Evolutionary conservation across 176 grass and related monocot species (phyloP), one percentile per base, ranked within the genome.

Genomic region (Saccharum officinarum): DNA sequence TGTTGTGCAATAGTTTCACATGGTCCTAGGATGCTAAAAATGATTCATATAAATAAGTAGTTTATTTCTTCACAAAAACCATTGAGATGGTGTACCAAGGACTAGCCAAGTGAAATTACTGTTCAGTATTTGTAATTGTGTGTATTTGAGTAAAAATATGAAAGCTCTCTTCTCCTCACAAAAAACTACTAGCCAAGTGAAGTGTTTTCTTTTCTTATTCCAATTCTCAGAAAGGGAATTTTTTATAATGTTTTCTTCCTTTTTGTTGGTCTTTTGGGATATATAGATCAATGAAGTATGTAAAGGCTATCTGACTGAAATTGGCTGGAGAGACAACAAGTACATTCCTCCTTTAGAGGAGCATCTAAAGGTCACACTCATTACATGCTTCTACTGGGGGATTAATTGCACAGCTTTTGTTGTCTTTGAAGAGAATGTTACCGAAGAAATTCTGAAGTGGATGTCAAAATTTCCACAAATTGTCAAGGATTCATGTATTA

Each of bases 361-460:
- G 42, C 82, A 76, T 66, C 17, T 76, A 22, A 63, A 75, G 11
- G 59, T 84, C 82, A 84, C 82, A 2, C 41, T 65, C 1, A 4
- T 84, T 84, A 75, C 71, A 28, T 50, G 59, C 13, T 76, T 50
- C 4, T 84, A 84, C 1, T 84, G 59, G 82, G 82, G 6, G 5
- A 52, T 66, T 12, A 67, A 23, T 23, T 84, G 71, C 60, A 25
- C 30, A 39, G 22, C 82, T 54, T 84, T 84, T 49, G 61, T 76
- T 76, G 42, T 66, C 31, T 75, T 50, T 55, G 69, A 82, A 54
- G 85, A 81, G 18, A 62, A 73, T 7, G 37, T 71, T 16, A 45
- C 85, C 11, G 34, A 87, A 36, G 85, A 82, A 44, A 17, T 73
- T 75, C 9, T 87, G 2, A 66, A 82, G 34, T 82, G 79, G 79